Conservation (phyloP, 192 early-diverging fungal genomes). For the Gaertneriomyces semiglobifer region DNA sequence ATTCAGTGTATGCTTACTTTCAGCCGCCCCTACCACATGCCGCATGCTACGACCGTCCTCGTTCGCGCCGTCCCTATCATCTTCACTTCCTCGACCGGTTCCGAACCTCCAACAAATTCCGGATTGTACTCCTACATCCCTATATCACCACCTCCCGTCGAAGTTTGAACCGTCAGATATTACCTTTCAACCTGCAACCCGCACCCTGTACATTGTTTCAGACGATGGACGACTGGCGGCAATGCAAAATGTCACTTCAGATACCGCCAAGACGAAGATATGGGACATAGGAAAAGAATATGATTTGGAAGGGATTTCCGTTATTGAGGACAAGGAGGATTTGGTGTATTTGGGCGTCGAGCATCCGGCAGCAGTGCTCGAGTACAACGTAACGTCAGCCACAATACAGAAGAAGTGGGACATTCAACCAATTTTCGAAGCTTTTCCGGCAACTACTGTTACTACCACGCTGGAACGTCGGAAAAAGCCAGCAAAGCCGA, state of each 20-base stretch:
- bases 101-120: neutral
- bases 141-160: conserved; percentile 3
- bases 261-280: neutral
- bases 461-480: neutral
- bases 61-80: too few species aligned
- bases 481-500: neutral
- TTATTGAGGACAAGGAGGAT: conserved; percentile 18
- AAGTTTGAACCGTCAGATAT: conserved; percentile 30
- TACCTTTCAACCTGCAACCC: conserved; percentile 2
- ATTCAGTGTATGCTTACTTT: too few species aligned
- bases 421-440: conserved; percentile 16
- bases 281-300: conserved; percentile 16
- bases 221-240: conserved; percentile 21
- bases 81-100: too few species aligned
- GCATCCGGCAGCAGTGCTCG: conserved; percentile 22
- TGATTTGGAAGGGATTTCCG: conserved; percentile 29
- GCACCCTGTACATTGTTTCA: conserved; percentile 14
- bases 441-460: neutral
- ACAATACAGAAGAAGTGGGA: conserved; percentile 1
- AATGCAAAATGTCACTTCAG: conserved; percentile 2
- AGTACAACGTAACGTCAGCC: conserved; percentile 15
- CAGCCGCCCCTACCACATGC: too few species aligned
- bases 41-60: too few species aligned
- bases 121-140: neutral
- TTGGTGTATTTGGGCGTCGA: conserved; percentile 22